Evolutionary conservation across 108 stramenopile genomes (phyloP), one percentile per base, ranked within the genome.

Genomic region (Fragilaria radians): DNA sequence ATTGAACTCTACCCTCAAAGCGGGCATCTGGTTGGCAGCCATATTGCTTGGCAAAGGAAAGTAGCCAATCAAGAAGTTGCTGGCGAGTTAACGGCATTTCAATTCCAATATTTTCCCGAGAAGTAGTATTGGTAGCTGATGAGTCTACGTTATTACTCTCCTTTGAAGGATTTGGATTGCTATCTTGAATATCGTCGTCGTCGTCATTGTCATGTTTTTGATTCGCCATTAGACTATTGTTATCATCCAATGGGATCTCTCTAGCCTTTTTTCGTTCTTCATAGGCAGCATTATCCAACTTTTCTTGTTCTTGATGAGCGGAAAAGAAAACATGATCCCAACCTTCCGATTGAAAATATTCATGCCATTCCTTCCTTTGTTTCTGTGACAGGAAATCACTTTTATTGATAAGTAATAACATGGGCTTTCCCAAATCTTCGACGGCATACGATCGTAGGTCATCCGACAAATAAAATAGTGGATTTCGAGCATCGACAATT

Each of bases 401-500:
- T 85, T 99, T 99, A 82, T 99, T 99, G 9, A 99, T 70, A 26
- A 99, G 48, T 24, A 99, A 62, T 30, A 98, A 48, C 86, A 88
- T 89, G 0, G 83, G 88, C 70, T 93, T 95, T 33, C 83, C 67
- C 32, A 90, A 69, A 62, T 78, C 80, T 49, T 89, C 65, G 46
- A 79, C 88, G 1, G 91, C 89, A 76, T 97, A 96, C 22, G 57
- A 62, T 58, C 79, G 66, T 29, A 98, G 70, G 69, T 99, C 99
- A 30, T 80, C 68, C 24, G 91, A 90, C 28, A 94, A 71, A 71
- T 97, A 99, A 63, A 99, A 92, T 19, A 96, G 55, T 1, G 97
- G 97, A 83, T 98, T 95, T 54, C 99, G 76, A 5, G 93, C 97
- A 68, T 99, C 99, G 7, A 99, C 97, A 52, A 99, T 83, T 62